Percentiles rank a stretch among this genome's conserved stretches.
Conservation (phyloP, 495 filamentous ascomycete genomes). For the Delitschia confertaspora region DNA sequence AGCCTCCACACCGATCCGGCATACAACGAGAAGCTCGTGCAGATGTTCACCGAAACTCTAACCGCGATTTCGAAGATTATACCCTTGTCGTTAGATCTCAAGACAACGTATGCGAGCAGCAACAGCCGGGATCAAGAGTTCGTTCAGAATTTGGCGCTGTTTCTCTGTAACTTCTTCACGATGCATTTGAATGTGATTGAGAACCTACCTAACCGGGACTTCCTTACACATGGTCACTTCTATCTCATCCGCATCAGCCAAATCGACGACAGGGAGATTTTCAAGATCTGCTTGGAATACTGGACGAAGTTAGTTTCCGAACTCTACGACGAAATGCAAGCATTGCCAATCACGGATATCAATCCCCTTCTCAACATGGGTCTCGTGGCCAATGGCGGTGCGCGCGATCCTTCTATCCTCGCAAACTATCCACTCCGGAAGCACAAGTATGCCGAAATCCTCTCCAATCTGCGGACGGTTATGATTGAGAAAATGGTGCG, state of each 20-base stretch:
- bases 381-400: conserved; percentile 64
- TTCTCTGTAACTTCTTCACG: conserved; percentile 90
- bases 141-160: conserved; percentile 90
- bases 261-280: conserved; percentile 96
- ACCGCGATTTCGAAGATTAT: conserved; percentile 84
- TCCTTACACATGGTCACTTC: conserved; percentile 88
- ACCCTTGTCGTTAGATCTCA: conserved; percentile 78
- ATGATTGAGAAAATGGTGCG: conserved; percentile 99
- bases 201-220: conserved; percentile 88
- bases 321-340: conserved; percentile 97
- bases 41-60: conserved; percentile 95
- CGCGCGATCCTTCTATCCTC: conserved; percentile 71
- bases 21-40: conserved; percentile 87
- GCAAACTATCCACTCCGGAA: conserved; percentile 86
- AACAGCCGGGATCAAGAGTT: conserved; percentile 95
- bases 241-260: conserved; percentile 97
- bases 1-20: conserved; percentile 71
- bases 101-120: conserved; percentile 77
- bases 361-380: conserved; percentile 78
- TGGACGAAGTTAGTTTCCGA: conserved; percentile 99
- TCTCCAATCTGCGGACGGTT: conserved; percentile 86
- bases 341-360: conserved; percentile 80
- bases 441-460: conserved; percentile 90
- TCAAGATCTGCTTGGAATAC: conserved; percentile 98
- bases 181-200: conserved; percentile 90